Evolutionary conservation across 352 stramenopile species (phyloP).

Genomic region (Phytophthora kernoviae): DNA sequence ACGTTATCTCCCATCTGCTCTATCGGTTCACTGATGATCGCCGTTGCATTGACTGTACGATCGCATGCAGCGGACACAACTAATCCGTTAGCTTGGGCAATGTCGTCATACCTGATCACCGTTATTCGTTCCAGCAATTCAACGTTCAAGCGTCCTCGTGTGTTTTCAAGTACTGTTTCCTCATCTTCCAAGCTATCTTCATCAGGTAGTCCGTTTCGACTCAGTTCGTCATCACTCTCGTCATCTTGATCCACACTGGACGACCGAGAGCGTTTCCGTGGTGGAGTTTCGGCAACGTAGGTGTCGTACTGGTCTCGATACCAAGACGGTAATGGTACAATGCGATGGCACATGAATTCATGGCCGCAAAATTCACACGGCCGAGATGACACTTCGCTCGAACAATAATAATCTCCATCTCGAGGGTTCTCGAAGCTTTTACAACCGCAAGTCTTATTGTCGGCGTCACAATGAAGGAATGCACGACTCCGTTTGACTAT

Average conservation of each 20-base stretch:
- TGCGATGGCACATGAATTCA: constrained; percentile 21
- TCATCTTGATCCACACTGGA: constrained; percentile 16
- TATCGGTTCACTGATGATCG: neutral
- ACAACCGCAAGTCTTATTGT: constrained; percentile 47
- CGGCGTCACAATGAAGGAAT: constrained; percentile 57
- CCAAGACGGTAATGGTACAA: constrained; percentile 65
- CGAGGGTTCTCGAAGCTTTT: constrained; percentile 59
- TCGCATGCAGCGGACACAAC: neutral
- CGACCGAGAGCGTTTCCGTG: constrained; percentile 1
- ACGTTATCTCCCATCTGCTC: neutral
- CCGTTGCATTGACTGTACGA: neutral
- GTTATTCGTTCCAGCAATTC: constrained; percentile 20
- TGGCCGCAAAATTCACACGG: constrained; percentile 63
- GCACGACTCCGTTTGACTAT: constrained; percentile 30
- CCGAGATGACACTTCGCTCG: neutral
- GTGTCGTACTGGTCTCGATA: constrained; percentile 76
- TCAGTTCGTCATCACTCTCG: constrained; percentile 20
- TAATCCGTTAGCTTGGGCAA: constrained; percentile 24
- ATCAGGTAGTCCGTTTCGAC: constrained; percentile 6
- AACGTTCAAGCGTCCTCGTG: constrained; percentile 24
- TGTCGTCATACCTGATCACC: constrained; percentile 24
- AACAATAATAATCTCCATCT: neutral
- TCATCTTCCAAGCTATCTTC: constrained; percentile 23
- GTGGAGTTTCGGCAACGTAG: constrained; percentile 27
- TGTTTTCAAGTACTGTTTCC: constrained; percentile 37